Evolutionary conservation across 169 alveolate genomes (phyloP).

Genomic region (Plasmodium ovale): DNA sequence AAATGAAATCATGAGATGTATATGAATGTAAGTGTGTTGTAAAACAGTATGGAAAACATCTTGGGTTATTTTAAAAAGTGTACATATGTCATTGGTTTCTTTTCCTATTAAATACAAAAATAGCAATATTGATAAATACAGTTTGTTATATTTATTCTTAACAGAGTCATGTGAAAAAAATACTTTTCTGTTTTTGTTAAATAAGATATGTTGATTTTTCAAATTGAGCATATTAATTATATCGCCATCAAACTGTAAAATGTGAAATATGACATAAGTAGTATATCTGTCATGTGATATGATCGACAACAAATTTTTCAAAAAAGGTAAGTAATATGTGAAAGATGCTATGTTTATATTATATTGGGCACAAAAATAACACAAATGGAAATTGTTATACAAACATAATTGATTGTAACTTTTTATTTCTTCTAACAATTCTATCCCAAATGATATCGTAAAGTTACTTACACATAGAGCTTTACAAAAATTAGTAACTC

Average conservation of each 20-base stretch:
- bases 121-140: slow-evolving; percentile 40
- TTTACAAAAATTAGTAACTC: slow-evolving; percentile 38
- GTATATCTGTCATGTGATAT: slow-evolving; percentile 36
- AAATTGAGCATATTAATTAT: slow-evolving; percentile 53
- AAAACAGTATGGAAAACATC: slow-evolving; percentile 46
- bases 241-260: slow-evolving; percentile 57
- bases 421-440: slow-evolving; percentile 34
- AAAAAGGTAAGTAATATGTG: slow-evolving; percentile 22
- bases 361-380: slow-evolving; percentile 44
- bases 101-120: slow-evolving; percentile 26
- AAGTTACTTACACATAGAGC: slow-evolving; percentile 59
- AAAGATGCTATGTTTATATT: slow-evolving; percentile 36
- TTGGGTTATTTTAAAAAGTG: slow-evolving; percentile 36
- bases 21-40: slow-evolving; percentile 42
- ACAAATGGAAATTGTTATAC: slow-evolving; percentile 54
- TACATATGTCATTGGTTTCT: neutral
- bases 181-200: neutral
- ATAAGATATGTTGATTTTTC: slow-evolving; percentile 6
- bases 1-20: slow-evolving; percentile 38
- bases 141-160: slow-evolving; percentile 36
- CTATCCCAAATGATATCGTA: slow-evolving; percentile 28
- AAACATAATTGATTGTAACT: slow-evolving; percentile 15
- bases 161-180: slow-evolving; percentile 9
- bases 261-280: slow-evolving; percentile 42
- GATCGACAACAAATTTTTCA: slow-evolving; percentile 27